phyloP scores from a whole-genome alignment of 176 grass and related monocot species.

The Ensete glaucum region DNA sequence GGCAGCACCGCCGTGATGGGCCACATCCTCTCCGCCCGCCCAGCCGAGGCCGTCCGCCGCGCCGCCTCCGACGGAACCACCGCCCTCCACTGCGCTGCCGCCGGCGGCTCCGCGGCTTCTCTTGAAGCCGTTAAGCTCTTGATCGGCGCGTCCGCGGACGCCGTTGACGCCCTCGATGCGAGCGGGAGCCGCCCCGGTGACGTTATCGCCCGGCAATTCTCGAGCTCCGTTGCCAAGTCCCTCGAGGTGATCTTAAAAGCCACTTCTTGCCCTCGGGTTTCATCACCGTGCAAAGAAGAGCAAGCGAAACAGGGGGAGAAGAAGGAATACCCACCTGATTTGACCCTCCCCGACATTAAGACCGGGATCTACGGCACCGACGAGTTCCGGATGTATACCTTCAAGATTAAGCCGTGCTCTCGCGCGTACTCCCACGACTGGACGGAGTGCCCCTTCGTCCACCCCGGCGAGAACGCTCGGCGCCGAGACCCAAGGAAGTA shows the following conservation, averaged over 20 bases:
- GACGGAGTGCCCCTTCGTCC: conserved; percentile 17
- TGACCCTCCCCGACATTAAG: conserved; percentile 16
- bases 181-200: conserved; percentile 6
- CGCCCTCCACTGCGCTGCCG: conserved; percentile 72
- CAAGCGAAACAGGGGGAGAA: conserved; percentile 23
- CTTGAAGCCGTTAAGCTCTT: conserved; percentile 48
- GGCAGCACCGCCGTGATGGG: conserved; percentile 34
- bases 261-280: conserved; percentile 15
- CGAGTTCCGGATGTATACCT: conserved; percentile 19
- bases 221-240: neutral
- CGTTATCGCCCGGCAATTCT: conserved; percentile 4
- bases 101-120: conserved; percentile 38
- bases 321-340: conserved; percentile 13
- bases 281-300: conserved; percentile 39
- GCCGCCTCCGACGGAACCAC: conserved; percentile 43
- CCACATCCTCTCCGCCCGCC: conserved; percentile 37
- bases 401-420: conserved; percentile 17
- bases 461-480: conserved; percentile 12
- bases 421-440: conserved; percentile 18
- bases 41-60: conserved; percentile 44
- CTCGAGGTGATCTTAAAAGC: conserved; percentile 2
- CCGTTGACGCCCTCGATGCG: conserved; percentile 26
- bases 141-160: conserved; percentile 35
- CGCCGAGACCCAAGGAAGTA: conserved; percentile 13
- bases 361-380: conserved; percentile 16